These are phyloP conservation scores for Microdochium paspali DNA, from an alignment of 2,329 filamentous ascomycete genomes.

Conservation along the genomic window DNA sequence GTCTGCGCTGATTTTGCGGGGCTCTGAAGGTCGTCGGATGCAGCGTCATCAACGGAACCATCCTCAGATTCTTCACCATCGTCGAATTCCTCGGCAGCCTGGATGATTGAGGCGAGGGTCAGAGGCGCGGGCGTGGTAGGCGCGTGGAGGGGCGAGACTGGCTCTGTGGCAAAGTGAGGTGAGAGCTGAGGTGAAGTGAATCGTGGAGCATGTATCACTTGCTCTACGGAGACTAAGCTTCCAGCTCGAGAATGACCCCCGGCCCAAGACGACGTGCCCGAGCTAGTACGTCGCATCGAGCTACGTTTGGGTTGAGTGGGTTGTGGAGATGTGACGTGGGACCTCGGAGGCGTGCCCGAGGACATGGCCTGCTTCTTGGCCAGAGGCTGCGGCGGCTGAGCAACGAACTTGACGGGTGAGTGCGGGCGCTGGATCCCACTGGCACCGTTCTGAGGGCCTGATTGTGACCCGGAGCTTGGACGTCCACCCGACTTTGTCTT, in stretches of 20 bases:
- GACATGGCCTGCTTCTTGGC: slow-evolving; percentile 1
- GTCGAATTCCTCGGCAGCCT: slow-evolving; percentile 42
- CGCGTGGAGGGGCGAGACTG: slow-evolving; percentile 21
- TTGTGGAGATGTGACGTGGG: slow-evolving; percentile 11
- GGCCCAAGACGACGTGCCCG: slow-evolving; percentile 24
- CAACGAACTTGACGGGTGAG: slow-evolving; percentile 28
- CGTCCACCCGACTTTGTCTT: slow-evolving; percentile 33
- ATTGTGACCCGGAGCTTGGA: slow-evolving; percentile 27
- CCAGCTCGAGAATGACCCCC: slow-evolving; percentile 30
- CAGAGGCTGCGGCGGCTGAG: slow-evolving; percentile 7
- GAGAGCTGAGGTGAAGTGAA: slow-evolving; percentile 6
- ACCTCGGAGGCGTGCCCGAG: slow-evolving; percentile 4
- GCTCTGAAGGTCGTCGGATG: slow-evolving; percentile 33
- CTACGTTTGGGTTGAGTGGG: slow-evolving; percentile 11
- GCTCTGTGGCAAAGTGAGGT: slow-evolving; percentile 23
- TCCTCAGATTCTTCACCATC: slow-evolving; percentile 15
- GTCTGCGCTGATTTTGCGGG: slow-evolving; percentile 46
- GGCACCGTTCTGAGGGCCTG: slow-evolving; percentile 15
- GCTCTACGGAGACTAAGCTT: slow-evolving; percentile 20
- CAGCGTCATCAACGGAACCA: slow-evolving; percentile 15
- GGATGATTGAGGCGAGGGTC: slow-evolving; percentile 46
- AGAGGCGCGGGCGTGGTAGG: slow-evolving; percentile 28
- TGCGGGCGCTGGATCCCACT: slow-evolving; percentile 29
- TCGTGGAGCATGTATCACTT: slow-evolving; percentile 1
- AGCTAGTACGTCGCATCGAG: slow-evolving; percentile 30